These are phyloP conservation scores for Platanthera zijinensis DNA, from an alignment of 106 monocot species.

Conservation along the genomic window DNA sequence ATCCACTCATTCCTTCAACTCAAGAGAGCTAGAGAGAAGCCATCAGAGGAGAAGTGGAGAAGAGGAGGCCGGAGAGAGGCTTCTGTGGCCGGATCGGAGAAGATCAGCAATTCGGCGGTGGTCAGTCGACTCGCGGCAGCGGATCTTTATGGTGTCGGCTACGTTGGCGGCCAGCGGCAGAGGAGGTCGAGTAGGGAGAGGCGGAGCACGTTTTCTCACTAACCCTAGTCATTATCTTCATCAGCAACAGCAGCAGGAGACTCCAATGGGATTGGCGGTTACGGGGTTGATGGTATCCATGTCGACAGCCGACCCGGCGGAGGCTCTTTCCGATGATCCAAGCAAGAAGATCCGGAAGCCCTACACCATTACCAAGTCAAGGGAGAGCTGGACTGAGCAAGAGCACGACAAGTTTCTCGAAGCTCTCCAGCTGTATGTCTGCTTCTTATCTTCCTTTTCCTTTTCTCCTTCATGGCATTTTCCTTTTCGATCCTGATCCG, in stretches of 20 bases:
- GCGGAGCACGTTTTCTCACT: too few relatives aligned
- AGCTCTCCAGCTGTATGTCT: slow-evolving; percentile 51
- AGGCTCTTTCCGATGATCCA: slow-evolving; percentile 17
- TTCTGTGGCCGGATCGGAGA: too few relatives aligned
- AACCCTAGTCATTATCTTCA: neutral
- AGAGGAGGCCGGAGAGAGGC: too few relatives aligned
- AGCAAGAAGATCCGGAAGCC: slow-evolving; percentile 75
- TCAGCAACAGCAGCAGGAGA: neutral
- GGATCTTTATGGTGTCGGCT: slow-evolving; percentile 12
- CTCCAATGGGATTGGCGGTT: slow-evolving; percentile 7
- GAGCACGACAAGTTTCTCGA: slow-evolving; percentile 79
- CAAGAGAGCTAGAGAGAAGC: too few relatives aligned
- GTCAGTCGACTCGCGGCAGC: too few relatives aligned
- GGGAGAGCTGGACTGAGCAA: slow-evolving; percentile 79
- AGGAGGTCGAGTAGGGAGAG: neutral
- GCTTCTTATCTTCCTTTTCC: neutral
- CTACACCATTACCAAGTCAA: slow-evolving; percentile 76
- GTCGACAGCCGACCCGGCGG: slow-evolving; percentile 8
- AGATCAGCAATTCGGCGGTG: too few relatives aligned
- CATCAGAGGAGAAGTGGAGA: too few relatives aligned
- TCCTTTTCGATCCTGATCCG: too few relatives aligned
- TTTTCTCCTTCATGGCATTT: neutral
- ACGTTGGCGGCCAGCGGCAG: neutral
- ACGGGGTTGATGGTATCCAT: slow-evolving; percentile 9
- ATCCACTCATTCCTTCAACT: too few relatives aligned